A percentile compares a stretch with the other conserved stretches of the same genome.
These are phyloP conservation scores for Neoboletus subvelutipes DNA, from an alignment of 768 basidiomycete genomes.

Conservation along the genomic window DNA sequence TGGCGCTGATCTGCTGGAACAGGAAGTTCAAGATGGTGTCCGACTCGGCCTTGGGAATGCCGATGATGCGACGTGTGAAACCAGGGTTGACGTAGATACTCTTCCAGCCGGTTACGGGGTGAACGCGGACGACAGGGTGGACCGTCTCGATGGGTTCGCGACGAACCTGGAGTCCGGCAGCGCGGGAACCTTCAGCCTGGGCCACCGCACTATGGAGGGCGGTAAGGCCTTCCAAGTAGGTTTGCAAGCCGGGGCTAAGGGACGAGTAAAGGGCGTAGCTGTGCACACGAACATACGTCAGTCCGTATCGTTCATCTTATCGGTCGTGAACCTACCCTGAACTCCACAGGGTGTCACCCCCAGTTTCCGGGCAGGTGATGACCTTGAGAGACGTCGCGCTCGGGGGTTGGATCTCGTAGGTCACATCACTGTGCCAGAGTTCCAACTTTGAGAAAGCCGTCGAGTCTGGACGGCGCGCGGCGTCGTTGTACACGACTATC, in stretches of 20 bases:
- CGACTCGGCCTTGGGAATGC: conserved; percentile 80
- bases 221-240: conserved; percentile 69
- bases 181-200: conserved; percentile 73
- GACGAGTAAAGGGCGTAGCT: conserved; percentile 86
- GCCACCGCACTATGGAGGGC: conserved; percentile 77
- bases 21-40: conserved; percentile 69
- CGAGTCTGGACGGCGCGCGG: conserved; percentile 59
- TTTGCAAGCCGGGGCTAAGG: conserved; percentile 70
- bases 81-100: conserved; percentile 81
- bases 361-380: conserved; percentile 64
- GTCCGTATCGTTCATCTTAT: neutral
- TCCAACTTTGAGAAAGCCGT: conserved; percentile 70
- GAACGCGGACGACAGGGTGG: conserved; percentile 82
- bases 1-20: conserved; percentile 68
- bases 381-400: conserved; percentile 75
- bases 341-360: conserved; percentile 81
- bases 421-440: conserved; percentile 80
- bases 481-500: conserved; percentile 70
- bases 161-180: conserved; percentile 68
- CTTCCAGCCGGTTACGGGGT: conserved; percentile 85
- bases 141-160: conserved; percentile 65
- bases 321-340: conserved; percentile 54
- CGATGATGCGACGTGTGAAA: conserved; percentile 78
- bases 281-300: conserved; percentile 7
- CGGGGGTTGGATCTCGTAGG: conserved; percentile 83